Percentiles rank a stretch among this genome's conserved stretches.
Evolutionary conservation across 225 moss, liverwort and hornwort genomes (phyloP).

Genomic region (Lunularia cruciata): DNA sequence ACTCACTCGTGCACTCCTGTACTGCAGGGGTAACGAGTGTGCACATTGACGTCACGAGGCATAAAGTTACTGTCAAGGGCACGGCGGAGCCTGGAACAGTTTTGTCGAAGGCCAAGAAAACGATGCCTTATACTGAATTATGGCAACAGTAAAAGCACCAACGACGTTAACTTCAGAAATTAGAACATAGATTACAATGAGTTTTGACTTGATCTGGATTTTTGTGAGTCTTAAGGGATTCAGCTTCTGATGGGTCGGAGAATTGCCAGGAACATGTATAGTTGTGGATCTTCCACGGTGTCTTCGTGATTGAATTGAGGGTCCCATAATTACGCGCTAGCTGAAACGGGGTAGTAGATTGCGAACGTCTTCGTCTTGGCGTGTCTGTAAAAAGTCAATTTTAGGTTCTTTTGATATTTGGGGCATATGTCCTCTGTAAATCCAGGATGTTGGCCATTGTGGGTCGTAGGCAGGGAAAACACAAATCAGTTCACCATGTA

Average conservation of each 20-base stretch:
- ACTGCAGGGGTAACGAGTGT: constrained; percentile 8
- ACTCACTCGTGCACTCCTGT: too few relatives aligned
- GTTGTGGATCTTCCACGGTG: not conserved
- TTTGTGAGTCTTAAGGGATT: not conserved
- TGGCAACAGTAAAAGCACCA: constrained; percentile 4
- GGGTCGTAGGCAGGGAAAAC: not conserved
- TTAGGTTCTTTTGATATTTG: not conserved
- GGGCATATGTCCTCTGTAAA: not conserved
- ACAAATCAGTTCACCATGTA: not conserved
- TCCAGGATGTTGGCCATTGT: not conserved
- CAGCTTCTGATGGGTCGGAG: not conserved
- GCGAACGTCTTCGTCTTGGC: not conserved
- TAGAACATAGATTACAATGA: not conserved
- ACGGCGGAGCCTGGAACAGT: constrained; percentile 2
- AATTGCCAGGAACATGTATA: not conserved
- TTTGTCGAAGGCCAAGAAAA: constrained; percentile 1
- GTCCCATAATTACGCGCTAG: not conserved
- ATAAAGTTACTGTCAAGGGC: constrained; percentile 21
- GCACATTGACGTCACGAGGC: constrained; percentile 23
- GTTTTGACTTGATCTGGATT: constrained; percentile 7
- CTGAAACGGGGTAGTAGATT: not conserved
- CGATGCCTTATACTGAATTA: constrained; percentile 10
- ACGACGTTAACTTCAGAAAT: not conserved
- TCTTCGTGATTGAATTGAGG: not conserved
- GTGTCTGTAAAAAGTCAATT: not conserved